Percentiles rank a stretch among this genome's conserved stretches.
These are phyloP conservation scores for Penicillium subrubescens DNA, from an alignment of 495 filamentous ascomycete species.

Conservation along the genomic window DNA sequence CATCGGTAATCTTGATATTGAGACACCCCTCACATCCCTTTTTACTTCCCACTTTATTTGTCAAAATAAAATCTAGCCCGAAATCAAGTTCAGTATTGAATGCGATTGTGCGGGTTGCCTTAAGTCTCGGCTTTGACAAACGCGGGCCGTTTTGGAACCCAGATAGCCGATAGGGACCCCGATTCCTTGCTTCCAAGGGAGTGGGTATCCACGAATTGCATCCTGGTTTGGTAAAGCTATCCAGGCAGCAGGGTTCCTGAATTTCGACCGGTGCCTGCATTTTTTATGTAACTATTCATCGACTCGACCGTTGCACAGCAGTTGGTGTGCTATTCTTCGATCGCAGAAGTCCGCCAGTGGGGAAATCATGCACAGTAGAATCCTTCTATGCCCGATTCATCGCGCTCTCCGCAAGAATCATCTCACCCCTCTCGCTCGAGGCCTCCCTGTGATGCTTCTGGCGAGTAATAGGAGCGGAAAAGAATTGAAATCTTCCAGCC, in stretches of 20 bases:
- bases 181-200: constrained; percentile 2
- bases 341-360: background rate
- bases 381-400: background rate
- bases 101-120: background rate
- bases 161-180: background rate
- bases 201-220: background rate
- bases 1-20: constrained; percentile 7
- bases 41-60: constrained; percentile 1
- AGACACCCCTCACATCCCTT: background rate
- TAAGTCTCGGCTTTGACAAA: background rate
- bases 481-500: background rate
- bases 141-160: background rate
- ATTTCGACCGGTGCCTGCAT: background rate
- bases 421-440: background rate
- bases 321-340: background rate
- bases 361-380: background rate
- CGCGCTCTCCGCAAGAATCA: background rate
- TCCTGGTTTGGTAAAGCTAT: background rate
- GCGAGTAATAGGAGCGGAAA: background rate
- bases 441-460: background rate
- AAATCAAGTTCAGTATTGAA: background rate
- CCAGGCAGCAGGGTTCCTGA: background rate
- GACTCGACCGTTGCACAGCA: background rate
- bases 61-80: background rate
- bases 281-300: background rate